Conservation (phyloP, 257 asterid species). For the Parsonsia alboflavescens region DNA sequence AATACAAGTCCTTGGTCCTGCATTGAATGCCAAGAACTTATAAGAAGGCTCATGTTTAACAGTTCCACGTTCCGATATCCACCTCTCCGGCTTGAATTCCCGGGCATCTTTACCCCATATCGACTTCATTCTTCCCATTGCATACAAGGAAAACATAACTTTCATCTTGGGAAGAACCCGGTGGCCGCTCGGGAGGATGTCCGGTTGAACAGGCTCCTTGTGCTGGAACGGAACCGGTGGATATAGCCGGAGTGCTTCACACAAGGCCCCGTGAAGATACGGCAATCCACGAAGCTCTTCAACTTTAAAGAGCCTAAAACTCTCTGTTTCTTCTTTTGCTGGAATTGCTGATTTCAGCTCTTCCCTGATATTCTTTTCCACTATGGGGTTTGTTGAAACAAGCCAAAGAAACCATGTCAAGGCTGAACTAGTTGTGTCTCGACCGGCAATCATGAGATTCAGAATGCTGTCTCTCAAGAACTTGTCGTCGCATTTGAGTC, state of each 20-base stretch:
- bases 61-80: conserved; percentile 41
- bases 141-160: conserved; percentile 44
- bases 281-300: conserved; percentile 30
- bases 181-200: conserved; percentile 53
- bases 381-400: conserved; percentile 34
- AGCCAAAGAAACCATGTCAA: conserved; percentile 61
- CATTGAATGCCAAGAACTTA: conserved; percentile 59
- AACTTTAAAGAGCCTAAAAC: conserved; percentile 17
- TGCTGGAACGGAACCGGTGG: conserved; percentile 67
- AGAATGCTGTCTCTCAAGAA: conserved; percentile 46
- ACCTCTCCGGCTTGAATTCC: conserved; percentile 58
- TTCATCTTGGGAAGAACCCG: conserved; percentile 39
- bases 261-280: conserved; percentile 48
- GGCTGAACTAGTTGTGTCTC: conserved; percentile 54
- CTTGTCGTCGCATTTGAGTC: conserved; percentile 25
- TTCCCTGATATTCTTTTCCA: conserved; percentile 30
- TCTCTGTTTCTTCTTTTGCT: neutral
- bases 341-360: conserved; percentile 26
- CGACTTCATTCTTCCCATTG: conserved; percentile 53
- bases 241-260: conserved; percentile 48
- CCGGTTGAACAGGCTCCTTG: conserved; percentile 38
- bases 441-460: conserved; percentile 55
- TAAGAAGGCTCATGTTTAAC: conserved; percentile 48
- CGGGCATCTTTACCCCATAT: conserved; percentile 53
- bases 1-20: conserved; percentile 63